Percentiles rank a stretch among this genome's conserved stretches.
Conservation (phyloP, 1,139 yeast species). For the Wickerhamomyces sp. region DNA sequence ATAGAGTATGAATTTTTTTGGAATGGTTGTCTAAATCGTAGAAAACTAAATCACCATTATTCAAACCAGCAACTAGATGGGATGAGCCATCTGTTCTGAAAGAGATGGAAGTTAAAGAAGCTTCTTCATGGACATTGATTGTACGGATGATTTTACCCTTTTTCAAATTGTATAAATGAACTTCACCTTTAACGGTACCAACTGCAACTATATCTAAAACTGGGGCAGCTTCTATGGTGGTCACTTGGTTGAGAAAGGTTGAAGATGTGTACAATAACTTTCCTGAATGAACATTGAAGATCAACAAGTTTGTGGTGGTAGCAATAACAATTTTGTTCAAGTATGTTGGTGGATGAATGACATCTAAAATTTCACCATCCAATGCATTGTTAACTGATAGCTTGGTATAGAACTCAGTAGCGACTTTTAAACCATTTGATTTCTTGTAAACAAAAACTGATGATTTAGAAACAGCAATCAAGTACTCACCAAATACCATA, state of each 20-base stretch:
- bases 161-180: slow-evolving; percentile 62
- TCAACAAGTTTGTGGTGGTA: slow-evolving; percentile 52
- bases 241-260: slow-evolving; percentile 44
- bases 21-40: slow-evolving; percentile 72
- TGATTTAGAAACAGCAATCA: slow-evolving; percentile 57
- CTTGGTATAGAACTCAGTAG: slow-evolving; percentile 65
- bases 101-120: slow-evolving; percentile 54
- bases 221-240: slow-evolving; percentile 77
- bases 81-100: slow-evolving; percentile 91
- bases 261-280: slow-evolving; percentile 61
- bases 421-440: slow-evolving; percentile 40
- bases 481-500: slow-evolving; percentile 72
- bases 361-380: slow-evolving; percentile 65
- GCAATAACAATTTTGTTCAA: slow-evolving; percentile 82
- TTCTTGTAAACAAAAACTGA: slow-evolving; percentile 62
- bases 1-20: slow-evolving; percentile 63
- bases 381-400: slow-evolving; percentile 46
- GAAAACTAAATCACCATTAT: slow-evolving; percentile 78
- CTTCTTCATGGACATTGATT: slow-evolving; percentile 50
- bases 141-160: slow-evolving; percentile 58
- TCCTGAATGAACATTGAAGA: slow-evolving; percentile 76
- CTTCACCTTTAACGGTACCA: slow-evolving; percentile 68
- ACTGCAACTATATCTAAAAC: slow-evolving; percentile 79
- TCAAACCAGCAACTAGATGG: slow-evolving; percentile 76
- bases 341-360: slow-evolving; percentile 87